These are phyloP conservation scores for Leptographium galeiforme DNA, from an alignment of 2,329 filamentous ascomycete genomes.

Conservation along the genomic window DNA sequence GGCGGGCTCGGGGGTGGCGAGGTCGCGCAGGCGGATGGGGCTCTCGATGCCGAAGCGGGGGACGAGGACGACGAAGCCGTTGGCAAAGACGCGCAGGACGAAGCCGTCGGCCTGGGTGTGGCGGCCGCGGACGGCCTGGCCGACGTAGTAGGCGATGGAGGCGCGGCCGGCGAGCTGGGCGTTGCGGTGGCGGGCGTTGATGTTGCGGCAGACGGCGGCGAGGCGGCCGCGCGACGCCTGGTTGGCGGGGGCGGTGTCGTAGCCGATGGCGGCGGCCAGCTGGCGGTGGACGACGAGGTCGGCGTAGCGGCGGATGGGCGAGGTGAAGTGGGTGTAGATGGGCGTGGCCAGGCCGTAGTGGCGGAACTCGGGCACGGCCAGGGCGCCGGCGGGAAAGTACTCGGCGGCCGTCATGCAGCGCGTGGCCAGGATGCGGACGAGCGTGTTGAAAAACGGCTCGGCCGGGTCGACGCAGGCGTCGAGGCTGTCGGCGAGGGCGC, in stretches of 20 bases:
- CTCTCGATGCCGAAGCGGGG: conserved; percentile 93
- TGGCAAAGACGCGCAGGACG: conserved; percentile 93
- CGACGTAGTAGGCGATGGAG: conserved; percentile 94
- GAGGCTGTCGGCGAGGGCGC: conserved; percentile 84
- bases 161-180: conserved; percentile 90
- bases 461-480: conserved; percentile 66
- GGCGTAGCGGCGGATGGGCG: conserved; percentile 93
- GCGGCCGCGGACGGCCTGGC: conserved; percentile 76
- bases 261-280: conserved; percentile 87
- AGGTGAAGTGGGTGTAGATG: conserved; percentile 98
- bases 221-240: conserved; percentile 73
- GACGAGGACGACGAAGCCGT: conserved; percentile 93
- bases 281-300: conserved; percentile 70
- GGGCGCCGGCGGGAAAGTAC: conserved; percentile 91
- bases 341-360: conserved; percentile 94
- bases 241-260: conserved; percentile 82
- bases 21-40: conserved; percentile 72
- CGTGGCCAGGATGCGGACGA: conserved; percentile 93
- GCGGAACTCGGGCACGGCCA: conserved; percentile 85
- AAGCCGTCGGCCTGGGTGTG: conserved; percentile 63
- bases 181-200: conserved; percentile 94
- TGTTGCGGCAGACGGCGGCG: conserved; percentile 92
- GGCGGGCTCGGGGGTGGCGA: conserved; percentile 60
- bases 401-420: conserved; percentile 99
- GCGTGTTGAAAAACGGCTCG: conserved; percentile 96